Percentiles rank a stretch among this genome's conserved stretches.
These are phyloP conservation scores for Phytopythium litorale DNA, from an alignment of 352 stramenopile species.

Conservation along the genomic window DNA sequence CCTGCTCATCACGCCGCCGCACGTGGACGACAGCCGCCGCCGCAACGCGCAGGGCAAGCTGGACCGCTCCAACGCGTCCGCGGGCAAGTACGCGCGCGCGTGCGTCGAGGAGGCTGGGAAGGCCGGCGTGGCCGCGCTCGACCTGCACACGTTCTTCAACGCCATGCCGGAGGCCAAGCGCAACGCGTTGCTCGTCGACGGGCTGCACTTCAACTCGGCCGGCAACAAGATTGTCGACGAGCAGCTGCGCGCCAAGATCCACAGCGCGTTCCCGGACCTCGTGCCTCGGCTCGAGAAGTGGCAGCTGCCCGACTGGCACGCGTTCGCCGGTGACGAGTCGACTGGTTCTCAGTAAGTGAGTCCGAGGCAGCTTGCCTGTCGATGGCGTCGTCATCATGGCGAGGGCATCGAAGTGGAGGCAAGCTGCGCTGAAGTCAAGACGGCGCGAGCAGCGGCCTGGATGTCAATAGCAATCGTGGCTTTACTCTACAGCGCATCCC, in stretches of 20 bases:
- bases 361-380: too few relatives aligned
- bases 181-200: constrained; percentile 37
- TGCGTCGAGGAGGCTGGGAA: constrained; percentile 36
- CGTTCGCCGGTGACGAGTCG: background rate
- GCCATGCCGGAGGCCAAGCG: constrained; percentile 21
- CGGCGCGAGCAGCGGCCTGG: too few relatives aligned
- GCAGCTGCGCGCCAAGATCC: constrained; percentile 33
- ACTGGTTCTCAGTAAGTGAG: too few relatives aligned
- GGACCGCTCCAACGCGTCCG: constrained; percentile 37
- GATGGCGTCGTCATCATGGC: too few relatives aligned
- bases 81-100: constrained; percentile 37
- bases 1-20: constrained; percentile 53
- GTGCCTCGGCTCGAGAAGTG: constrained; percentile 23
- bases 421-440: background rate
- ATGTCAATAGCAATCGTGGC: too few relatives aligned
- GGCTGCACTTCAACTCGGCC: constrained; percentile 42
- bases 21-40: constrained; percentile 39
- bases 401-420: too few relatives aligned
- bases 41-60: constrained; percentile 11
- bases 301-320: constrained; percentile 31
- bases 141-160: constrained; percentile 51
- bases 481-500: too few relatives aligned
- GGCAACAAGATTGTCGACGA: constrained; percentile 47
- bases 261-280: constrained; percentile 17
- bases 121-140: constrained; percentile 26